Evolutionary conservation across 2,329 filamentous ascomycete genomes (phyloP).

Genomic region (Fusarium sp.): DNA sequence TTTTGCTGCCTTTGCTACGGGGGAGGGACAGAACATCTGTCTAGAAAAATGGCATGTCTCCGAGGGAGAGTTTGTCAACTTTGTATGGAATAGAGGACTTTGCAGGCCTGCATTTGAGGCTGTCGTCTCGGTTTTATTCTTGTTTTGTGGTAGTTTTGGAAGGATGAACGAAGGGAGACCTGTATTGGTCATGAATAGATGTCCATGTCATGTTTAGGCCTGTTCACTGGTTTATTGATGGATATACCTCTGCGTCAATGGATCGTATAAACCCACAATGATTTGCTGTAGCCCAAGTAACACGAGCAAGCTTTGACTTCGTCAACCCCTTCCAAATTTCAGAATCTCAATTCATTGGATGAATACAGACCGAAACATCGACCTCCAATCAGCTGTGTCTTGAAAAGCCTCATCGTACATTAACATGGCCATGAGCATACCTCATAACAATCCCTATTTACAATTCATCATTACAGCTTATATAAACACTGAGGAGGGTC

Average conservation of each 20-base stretch:
- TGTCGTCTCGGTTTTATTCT: conserved; percentile 11
- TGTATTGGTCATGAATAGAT: not conserved
- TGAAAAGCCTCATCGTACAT: conserved; percentile 20
- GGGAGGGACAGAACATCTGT: not conserved
- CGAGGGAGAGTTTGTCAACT: not conserved
- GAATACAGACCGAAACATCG: not conserved
- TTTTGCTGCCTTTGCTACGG: conserved; percentile 5
- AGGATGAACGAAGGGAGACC: not conserved
- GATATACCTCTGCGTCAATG: conserved; percentile 34
- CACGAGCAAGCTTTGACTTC: not conserved
- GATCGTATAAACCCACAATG: not conserved
- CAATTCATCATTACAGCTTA: conserved; percentile 10
- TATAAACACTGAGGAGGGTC: conserved; percentile 6
- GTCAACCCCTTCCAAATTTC: not conserved
- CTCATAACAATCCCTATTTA: conserved; percentile 1
- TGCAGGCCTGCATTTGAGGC: not conserved
- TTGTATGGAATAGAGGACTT: not conserved
- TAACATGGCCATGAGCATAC: conserved; percentile 1
- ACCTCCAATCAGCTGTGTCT: not conserved
- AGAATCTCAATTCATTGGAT: not conserved
- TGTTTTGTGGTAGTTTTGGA: conserved; percentile 9
- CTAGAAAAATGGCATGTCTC: conserved; percentile 1
- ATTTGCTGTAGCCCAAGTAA: not conserved
- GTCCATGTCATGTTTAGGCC: not conserved
- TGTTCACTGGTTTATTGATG: conserved; percentile 1